Evolutionary conservation across 768 basidiomycete species (phyloP).

Genomic region (Boletus reticuloceps): DNA sequence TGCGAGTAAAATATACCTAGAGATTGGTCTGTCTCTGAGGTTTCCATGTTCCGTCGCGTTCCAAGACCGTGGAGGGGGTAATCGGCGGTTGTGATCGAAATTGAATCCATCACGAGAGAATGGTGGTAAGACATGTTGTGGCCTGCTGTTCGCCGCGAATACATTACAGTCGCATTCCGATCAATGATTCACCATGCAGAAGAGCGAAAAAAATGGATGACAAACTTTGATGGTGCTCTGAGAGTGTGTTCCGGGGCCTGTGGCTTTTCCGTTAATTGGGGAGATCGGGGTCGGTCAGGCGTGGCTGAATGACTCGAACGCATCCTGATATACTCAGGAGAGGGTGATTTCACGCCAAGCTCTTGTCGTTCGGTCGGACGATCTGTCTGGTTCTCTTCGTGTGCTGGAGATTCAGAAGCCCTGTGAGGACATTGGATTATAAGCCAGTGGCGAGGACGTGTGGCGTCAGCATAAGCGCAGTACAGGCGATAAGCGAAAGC

Average conservation of each 20-base stretch:
- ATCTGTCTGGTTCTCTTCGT: slow-evolving; percentile 20
- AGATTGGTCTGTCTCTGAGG: slow-evolving; percentile 22
- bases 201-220: slow-evolving; percentile 12
- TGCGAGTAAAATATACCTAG: slow-evolving; percentile 22
- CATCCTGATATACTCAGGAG: slow-evolving; percentile 24
- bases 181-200: slow-evolving; percentile 18
- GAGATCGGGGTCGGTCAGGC: slow-evolving; percentile 18
- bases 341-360: slow-evolving; percentile 11
- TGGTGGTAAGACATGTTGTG: slow-evolving; percentile 34
- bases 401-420: slow-evolving; percentile 31
- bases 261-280: slow-evolving; percentile 17
- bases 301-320: slow-evolving; percentile 17
- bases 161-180: slow-evolving; percentile 21
- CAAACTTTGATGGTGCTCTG: slow-evolving; percentile 26
- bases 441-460: slow-evolving; percentile 22
- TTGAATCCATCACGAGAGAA: slow-evolving; percentile 30
- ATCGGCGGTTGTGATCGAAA: slow-evolving; percentile 34
- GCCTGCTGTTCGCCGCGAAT: slow-evolving; percentile 30
- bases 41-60: slow-evolving; percentile 20
- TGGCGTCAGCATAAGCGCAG: slow-evolving; percentile 31
- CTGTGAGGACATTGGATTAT: slow-evolving; percentile 21
- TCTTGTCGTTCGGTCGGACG: slow-evolving; percentile 13
- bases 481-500: slow-evolving; percentile 22
- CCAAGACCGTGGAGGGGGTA: slow-evolving; percentile 33
- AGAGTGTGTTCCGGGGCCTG: slow-evolving; percentile 21